Evolutionary conservation across 805 yeast species (phyloP).

Genomic region (Lipomyces starkeyi): DNA sequence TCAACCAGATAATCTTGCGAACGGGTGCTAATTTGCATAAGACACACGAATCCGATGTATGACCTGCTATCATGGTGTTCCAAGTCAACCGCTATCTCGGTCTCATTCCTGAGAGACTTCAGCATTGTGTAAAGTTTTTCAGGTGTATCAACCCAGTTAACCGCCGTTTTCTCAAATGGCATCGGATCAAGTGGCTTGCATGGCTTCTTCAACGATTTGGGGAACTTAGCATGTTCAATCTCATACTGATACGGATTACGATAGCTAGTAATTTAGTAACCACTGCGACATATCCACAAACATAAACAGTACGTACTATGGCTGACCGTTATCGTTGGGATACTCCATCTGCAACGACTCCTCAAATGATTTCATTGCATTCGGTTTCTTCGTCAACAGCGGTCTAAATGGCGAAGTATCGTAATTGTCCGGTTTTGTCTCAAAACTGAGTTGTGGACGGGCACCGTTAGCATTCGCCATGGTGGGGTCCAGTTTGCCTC

Average conservation of each 20-base stretch:
- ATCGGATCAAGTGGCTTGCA: conserved; percentile 58
- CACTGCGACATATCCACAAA: background rate
- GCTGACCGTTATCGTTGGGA: conserved; percentile 39
- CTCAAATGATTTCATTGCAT: conserved; percentile 62
- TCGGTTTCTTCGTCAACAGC: conserved; percentile 70
- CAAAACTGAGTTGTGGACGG: conserved; percentile 76
- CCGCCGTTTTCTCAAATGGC: conserved; percentile 66
- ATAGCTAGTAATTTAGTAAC: conserved; percentile 45
- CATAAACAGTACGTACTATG: conserved; percentile 9
- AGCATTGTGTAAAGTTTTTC: conserved; percentile 62
- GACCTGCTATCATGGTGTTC: conserved; percentile 95
- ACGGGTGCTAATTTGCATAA: conserved; percentile 89
- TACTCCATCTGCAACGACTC: conserved; percentile 52
- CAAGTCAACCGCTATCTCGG: conserved; percentile 87
- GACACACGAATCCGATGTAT: conserved; percentile 85
- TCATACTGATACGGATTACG: conserved; percentile 83
- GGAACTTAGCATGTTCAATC: conserved; percentile 72
- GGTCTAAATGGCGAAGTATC: conserved; percentile 81
- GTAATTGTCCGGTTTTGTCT: conserved; percentile 65
- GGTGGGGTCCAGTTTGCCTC: conserved; percentile 24
- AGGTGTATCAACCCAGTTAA: conserved; percentile 70
- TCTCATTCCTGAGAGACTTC: conserved; percentile 54
- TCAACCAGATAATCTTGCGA: conserved; percentile 87
- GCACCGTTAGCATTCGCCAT: conserved; percentile 45
- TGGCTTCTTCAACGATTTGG: conserved; percentile 57